Evolutionary conservation across 2,329 filamentous ascomycete genomes (phyloP).

Genomic region (Penicillium sp.): DNA sequence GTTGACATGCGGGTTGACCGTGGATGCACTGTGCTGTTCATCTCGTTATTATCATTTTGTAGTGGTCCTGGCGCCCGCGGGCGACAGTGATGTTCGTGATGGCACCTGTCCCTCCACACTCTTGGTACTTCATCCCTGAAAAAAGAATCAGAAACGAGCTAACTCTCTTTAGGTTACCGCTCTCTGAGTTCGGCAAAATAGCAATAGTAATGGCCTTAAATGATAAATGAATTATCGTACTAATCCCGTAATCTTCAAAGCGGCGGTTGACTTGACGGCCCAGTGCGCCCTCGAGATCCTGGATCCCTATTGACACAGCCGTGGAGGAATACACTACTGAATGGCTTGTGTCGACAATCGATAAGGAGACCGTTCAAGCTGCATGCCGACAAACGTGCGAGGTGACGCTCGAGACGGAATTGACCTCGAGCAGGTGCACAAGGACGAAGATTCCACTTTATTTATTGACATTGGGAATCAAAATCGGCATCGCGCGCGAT

Average conservation of each 20-base stretch:
- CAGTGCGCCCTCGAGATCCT: too few relatives aligned
- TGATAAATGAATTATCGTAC: too few relatives aligned
- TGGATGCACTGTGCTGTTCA: neutral
- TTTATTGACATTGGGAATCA: conserved; percentile 10
- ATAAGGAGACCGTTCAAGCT: conserved; percentile 6
- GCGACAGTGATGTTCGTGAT: neutral
- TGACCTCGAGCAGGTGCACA: conserved; percentile 11
- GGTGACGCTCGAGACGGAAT: conserved; percentile 9
- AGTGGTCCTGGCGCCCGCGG: neutral
- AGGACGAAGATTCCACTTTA: conserved; percentile 11
- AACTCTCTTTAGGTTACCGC: too few relatives aligned
- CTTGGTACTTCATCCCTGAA: neutral
- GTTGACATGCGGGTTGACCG: neutral
- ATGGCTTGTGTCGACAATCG: conserved; percentile 7
- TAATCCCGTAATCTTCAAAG: too few relatives aligned
- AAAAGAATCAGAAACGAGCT: too few relatives aligned
- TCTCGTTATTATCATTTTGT: neutral
- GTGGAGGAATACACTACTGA: conserved; percentile 4
- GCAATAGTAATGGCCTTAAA: too few relatives aligned
- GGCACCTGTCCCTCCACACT: neutral
- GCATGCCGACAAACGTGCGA: conserved; percentile 4
- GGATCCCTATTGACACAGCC: neutral
- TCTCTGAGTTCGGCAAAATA: too few relatives aligned
- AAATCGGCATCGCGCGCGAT: conserved; percentile 14
- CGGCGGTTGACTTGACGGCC: too few relatives aligned